A percentile compares a stretch with the other conserved stretches of the same genome.
Conservation (phyloP, 2,329 filamentous ascomycete species). For the Gaeumannomyces sp. region DNA sequence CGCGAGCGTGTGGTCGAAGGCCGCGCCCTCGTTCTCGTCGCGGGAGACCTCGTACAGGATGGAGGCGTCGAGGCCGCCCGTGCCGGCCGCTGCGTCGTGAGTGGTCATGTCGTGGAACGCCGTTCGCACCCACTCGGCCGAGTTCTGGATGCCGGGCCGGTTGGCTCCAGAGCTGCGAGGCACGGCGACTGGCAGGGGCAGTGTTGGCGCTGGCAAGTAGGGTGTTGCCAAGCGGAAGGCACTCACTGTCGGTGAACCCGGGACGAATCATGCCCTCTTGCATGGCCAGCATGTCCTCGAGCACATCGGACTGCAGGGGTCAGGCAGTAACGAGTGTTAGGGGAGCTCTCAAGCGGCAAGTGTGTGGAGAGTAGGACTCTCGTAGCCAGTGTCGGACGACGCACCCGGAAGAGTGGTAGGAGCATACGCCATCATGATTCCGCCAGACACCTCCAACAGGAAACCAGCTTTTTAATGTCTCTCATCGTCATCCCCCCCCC, state of each 20-base stretch:
- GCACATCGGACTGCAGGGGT: background rate
- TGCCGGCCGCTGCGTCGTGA: conserved; percentile 37
- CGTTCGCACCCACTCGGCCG: conserved; percentile 55
- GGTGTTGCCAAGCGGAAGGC: too few species aligned
- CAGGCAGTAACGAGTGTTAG: background rate
- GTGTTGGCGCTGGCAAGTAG: background rate
- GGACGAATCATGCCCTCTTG: background rate
- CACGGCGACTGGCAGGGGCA: background rate
- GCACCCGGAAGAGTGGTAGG: too few species aligned
- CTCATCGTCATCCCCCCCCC: too few species aligned
- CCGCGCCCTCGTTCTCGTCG: conserved; percentile 51
- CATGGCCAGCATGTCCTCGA: conserved; percentile 7
- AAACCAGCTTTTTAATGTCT: too few species aligned
- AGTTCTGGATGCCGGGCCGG: conserved; percentile 46
- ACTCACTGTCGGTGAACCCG: background rate
- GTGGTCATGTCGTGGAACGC: conserved; percentile 59
- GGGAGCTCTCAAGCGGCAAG: too few species aligned
- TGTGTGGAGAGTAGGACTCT: too few species aligned
- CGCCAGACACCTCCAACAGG: too few species aligned
- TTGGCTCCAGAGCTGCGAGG: conserved; percentile 15
- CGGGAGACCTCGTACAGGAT: conserved; percentile 51
- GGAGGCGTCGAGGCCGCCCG: conserved; percentile 53
- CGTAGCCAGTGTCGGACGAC: too few species aligned
- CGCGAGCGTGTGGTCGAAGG: conserved; percentile 45
- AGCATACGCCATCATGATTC: too few species aligned